A percentile compares a stretch with the other conserved stretches of the same genome.
These are phyloP conservation scores for Clitoria ternatea DNA, from an alignment of 306 rosid species.

Conservation along the genomic window DNA sequence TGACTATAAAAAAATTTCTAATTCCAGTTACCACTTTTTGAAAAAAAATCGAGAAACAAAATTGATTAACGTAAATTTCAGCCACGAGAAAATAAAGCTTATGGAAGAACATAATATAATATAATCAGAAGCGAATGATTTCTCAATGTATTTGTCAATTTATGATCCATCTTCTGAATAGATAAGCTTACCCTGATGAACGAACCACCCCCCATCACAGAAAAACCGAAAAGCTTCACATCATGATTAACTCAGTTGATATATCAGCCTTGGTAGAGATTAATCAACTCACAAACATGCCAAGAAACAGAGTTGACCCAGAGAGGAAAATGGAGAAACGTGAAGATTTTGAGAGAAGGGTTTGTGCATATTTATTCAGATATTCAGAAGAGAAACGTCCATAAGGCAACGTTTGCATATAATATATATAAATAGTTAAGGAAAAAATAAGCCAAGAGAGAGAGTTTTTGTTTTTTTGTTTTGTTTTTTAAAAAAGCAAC, in stretches of 20 bases:
- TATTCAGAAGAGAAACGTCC: conserved; percentile 10
- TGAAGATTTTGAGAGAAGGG: conserved; percentile 8
- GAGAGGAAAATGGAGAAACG: neutral
- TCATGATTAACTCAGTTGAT: neutral
- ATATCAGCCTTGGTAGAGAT: neutral
- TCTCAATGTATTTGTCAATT: neutral
- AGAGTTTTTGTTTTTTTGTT: too few species aligned
- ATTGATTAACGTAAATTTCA: neutral
- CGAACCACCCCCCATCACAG: neutral
- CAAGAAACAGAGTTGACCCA: neutral
- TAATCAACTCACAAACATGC: neutral
- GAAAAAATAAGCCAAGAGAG: neutral
- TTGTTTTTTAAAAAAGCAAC: neutral
- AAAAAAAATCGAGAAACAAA: neutral
- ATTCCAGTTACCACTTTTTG: neutral
- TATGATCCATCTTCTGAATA: neutral
- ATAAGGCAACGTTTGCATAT: neutral
- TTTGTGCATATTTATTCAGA: neutral
- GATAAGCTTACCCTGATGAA: conserved; percentile 31
- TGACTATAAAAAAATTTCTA: too few species aligned
- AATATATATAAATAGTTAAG: neutral
- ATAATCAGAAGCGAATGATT: neutral
- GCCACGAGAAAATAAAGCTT: neutral
- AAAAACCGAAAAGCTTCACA: conserved; percentile 22
- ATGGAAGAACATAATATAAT: neutral